Conservation (phyloP, 345 rosid species). For the Crucihimalaya himalaica region DNA sequence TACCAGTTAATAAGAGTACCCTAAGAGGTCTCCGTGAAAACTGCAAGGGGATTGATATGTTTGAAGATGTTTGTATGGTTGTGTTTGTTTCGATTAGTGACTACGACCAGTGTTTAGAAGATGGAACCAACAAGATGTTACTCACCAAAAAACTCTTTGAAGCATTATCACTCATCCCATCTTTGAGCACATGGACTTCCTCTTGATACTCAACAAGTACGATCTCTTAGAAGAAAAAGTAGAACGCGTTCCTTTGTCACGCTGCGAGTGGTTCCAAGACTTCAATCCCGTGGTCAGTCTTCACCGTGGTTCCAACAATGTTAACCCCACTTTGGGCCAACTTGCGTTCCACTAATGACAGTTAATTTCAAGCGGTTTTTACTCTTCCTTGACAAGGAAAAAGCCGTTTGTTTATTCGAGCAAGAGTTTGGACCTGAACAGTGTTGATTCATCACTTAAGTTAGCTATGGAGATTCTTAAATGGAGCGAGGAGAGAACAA, state of each 20-base stretch:
- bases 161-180: conserved; percentile 82
- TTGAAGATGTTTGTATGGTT: conserved; percentile 94
- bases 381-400: conserved; percentile 66
- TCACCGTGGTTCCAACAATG: conserved; percentile 55
- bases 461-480: conserved; percentile 85
- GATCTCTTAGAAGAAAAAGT: conserved; percentile 85
- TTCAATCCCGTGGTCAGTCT: conserved; percentile 79
- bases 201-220: conserved; percentile 76
- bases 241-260: conserved; percentile 61
- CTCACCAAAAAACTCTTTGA: conserved; percentile 74
- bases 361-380: conserved; percentile 89
- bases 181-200: conserved; percentile 89
- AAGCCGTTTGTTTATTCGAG: conserved; percentile 65
- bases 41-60: conserved; percentile 98
- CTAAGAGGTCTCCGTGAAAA: conserved; percentile 82
- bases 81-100: conserved; percentile 78
- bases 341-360: conserved; percentile 77
- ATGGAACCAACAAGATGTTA: conserved; percentile 78
- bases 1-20: conserved; percentile 91
- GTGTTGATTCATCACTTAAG: conserved; percentile 62
- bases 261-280: conserved; percentile 90
- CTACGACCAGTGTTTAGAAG: conserved; percentile 66
- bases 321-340: conserved; percentile 76
- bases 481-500: conserved; percentile 83
- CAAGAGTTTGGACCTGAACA: conserved; percentile 66